These are phyloP conservation scores for Nitzschia sp. DNA, from an alignment of 108 stramenopile species.

Conservation along the genomic window DNA sequence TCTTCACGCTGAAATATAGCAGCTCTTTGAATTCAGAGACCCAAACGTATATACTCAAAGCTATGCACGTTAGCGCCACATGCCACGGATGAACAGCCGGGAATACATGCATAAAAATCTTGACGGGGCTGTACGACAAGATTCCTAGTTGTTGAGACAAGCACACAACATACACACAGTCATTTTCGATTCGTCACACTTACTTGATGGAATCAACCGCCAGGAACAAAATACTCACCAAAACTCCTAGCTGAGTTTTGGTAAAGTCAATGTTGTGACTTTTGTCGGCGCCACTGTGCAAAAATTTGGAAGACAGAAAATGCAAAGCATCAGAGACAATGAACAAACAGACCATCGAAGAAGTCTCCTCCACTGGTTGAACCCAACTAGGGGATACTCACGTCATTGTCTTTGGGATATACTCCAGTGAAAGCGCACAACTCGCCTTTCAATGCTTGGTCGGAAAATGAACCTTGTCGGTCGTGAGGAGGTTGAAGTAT, in stretches of 20 bases:
- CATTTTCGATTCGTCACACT: conserved; percentile 13
- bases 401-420: too few relatives aligned
- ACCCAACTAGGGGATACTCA: too few relatives aligned
- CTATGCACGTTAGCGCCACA: conserved; percentile 60
- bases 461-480: too few relatives aligned
- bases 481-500: too few relatives aligned
- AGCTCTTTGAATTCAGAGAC: conserved; percentile 78
- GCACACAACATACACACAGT: neutral
- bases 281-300: conserved; percentile 31
- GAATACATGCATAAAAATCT: conserved; percentile 86
- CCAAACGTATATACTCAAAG: conserved; percentile 71
- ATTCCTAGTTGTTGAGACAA: neutral
- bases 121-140: conserved; percentile 65
- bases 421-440: too few relatives aligned
- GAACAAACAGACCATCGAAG: too few relatives aligned
- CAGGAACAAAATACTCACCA: conserved; percentile 76
- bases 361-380: too few relatives aligned
- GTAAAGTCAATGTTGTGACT: conserved; percentile 62
- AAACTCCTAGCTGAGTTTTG: conserved; percentile 82
- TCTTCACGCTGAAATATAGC: conserved; percentile 77
- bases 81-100: conserved; percentile 77
- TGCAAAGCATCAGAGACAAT: neutral
- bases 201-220: conserved; percentile 83
- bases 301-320: neutral
- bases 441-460: too few relatives aligned